Base-by-base conservation (phyloP, 2,329 filamentous ascomycete species). In the Fonsecaea pugnacius region DNA sequence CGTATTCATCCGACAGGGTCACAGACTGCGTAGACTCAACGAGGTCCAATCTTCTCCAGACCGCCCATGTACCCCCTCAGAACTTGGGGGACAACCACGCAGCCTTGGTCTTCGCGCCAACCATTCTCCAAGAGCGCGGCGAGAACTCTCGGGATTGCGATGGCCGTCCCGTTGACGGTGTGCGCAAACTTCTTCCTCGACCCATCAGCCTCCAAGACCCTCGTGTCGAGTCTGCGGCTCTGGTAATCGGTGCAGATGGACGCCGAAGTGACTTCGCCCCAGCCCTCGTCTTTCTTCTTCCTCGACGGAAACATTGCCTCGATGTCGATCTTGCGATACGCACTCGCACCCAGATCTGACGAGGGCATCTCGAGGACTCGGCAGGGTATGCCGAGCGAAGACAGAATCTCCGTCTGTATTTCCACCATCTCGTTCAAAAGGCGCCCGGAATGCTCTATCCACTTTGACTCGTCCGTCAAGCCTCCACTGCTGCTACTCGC, bases 161-260 rank as follows among this genome's bases (percentile, higher is more conserved):
- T 82, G 0, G 94, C 95, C 1, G 95, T 99, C 0, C 94, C 96
- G 75, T 99, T 99, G 40, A 96, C 83, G 0, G 95, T 99, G 79
- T 91, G 92, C 14, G 93, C 92, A 75, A 92, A 98, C 1, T 83
- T 82, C 46, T 89, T 78, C 73, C 84, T 86, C n/a, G 79, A 72
- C 4, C 80, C 79, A 66, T 75, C 76, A 24, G 53, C 36, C 58
- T 78, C 80, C 67, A 88, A 87, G 52, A 91, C 81, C 46, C 90
- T 85, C 14, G 95, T 97, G 32, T 87, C 89, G 38, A 99, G 81
- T 16, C 95, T 85, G 32, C 95, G 84, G 30, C 86, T 90, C 80
- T 99, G 95, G 78, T 98, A 99, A 77, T 99, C 95, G 1, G 91
- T 95, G 78, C 95, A 99, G 71, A 94, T 89, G 68, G 91, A 96